Evolutionary conservation across 2,329 filamentous ascomycete genomes (phyloP).

Genomic region (Aspergillus pseudoterreus): DNA sequence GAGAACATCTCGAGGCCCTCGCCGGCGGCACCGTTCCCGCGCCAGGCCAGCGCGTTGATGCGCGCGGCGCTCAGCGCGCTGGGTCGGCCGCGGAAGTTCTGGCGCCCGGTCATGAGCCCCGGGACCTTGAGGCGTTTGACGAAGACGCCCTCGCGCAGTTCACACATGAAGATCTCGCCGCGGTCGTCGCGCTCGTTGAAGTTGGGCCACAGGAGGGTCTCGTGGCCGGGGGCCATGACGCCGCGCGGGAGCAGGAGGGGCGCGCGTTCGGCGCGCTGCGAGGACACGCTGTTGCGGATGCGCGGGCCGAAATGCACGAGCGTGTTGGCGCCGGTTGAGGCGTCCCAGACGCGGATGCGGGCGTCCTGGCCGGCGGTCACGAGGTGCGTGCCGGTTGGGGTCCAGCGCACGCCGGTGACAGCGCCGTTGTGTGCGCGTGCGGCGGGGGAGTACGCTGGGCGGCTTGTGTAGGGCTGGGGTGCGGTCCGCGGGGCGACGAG

Average conservation of each 20-base stretch:
- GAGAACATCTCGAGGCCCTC: constrained; percentile 71
- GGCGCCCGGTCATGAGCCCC: constrained; percentile 44
- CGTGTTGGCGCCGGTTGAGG: constrained; percentile 75
- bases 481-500: constrained; percentile 44
- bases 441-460: constrained; percentile 43
- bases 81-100: constrained; percentile 37
- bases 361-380: constrained; percentile 80
- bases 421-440: constrained; percentile 70
- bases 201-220: constrained; percentile 78
- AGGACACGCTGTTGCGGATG: constrained; percentile 64
- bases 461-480: constrained; percentile 22
- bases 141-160: constrained; percentile 72
- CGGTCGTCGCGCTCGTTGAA: constrained; percentile 62
- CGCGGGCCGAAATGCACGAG: constrained; percentile 82
- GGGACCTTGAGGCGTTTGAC: constrained; percentile 68
- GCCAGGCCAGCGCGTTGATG: constrained; percentile 74
- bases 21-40: constrained; percentile 56
- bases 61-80: constrained; percentile 54
- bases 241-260: constrained; percentile 63
- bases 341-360: constrained; percentile 82
- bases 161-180: constrained; percentile 71
- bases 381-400: constrained; percentile 70
- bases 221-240: constrained; percentile 54
- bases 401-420: constrained; percentile 84
- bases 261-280: constrained; percentile 56